Conservation (phyloP, 352 stramenopile genomes). For the Aphanomyces astaci region DNA sequence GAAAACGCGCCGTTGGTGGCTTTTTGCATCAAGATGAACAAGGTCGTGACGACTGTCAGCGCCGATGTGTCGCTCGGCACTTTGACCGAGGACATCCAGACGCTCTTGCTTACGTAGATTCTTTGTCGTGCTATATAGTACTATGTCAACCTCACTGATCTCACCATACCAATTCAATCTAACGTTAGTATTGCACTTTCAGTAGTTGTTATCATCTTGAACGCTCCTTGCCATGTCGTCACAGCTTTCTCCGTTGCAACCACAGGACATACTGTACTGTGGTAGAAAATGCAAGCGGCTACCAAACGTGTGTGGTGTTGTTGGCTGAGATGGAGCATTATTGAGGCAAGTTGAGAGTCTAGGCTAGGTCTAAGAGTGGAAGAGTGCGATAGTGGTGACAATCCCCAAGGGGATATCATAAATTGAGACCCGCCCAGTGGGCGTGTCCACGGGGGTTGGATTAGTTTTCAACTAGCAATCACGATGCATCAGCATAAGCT, state of each 20-base stretch:
- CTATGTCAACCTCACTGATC: too few species aligned
- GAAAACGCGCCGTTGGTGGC: neutral
- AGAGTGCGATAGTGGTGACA: neutral
- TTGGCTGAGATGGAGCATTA: too few species aligned
- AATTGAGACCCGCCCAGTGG: slow-evolving; percentile 87
- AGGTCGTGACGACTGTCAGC: neutral
- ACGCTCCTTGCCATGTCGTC: too few species aligned
- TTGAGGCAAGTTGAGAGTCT: neutral
- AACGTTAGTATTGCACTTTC: too few species aligned
- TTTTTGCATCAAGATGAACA: neutral
- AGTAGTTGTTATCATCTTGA: too few species aligned
- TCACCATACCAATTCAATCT: too few species aligned
- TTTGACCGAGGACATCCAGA: neutral
- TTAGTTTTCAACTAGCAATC: slow-evolving; percentile 94
- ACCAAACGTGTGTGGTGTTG: too few species aligned
- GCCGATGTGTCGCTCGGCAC: neutral
- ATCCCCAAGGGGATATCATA: slow-evolving; percentile 67
- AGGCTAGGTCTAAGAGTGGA: neutral
- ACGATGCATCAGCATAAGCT: slow-evolving; percentile 90
- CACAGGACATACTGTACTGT: too few species aligned
- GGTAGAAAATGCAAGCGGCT: too few species aligned
- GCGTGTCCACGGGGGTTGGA: slow-evolving; percentile 84
- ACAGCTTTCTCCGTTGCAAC: too few species aligned
- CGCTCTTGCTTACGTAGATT: neutral
- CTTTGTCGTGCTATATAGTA: too few species aligned